These are phyloP conservation scores for Daedalea quercina DNA, from an alignment of 768 basidiomycete genomes.

Conservation along the genomic window DNA sequence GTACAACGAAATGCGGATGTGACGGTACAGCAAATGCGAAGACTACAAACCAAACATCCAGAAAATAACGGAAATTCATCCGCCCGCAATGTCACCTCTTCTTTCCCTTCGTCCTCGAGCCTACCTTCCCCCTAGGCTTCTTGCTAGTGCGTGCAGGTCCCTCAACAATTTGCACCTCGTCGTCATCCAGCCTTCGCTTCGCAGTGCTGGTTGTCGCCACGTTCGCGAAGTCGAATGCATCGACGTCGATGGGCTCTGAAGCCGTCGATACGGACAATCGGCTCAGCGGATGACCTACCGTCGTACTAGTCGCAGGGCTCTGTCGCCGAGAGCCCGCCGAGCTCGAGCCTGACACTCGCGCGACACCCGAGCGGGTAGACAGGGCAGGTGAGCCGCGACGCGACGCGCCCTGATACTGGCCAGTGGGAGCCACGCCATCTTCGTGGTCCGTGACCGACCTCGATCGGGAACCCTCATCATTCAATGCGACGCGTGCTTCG, in stretches of 20 bases:
- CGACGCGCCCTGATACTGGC: slow-evolving; percentile 18
- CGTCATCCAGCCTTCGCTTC: slow-evolving; percentile 47
- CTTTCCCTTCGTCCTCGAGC: slow-evolving; percentile 19
- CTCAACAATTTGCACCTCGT: slow-evolving; percentile 24
- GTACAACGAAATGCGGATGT: background rate
- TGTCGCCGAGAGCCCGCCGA: slow-evolving; percentile 28
- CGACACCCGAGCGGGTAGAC: slow-evolving; percentile 35
- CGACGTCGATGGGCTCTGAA: slow-evolving; percentile 34
- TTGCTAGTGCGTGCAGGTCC: slow-evolving; percentile 17
- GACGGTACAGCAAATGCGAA: background rate
- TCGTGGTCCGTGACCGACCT: slow-evolving; percentile 18
- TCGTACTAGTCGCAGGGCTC: slow-evolving; percentile 38
- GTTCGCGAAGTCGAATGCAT: slow-evolving; percentile 35
- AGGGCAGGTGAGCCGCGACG: slow-evolving; percentile 42
- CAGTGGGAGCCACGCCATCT: slow-evolving; percentile 25
- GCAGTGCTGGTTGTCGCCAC: slow-evolving; percentile 13
- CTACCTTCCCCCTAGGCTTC: slow-evolving; percentile 17
- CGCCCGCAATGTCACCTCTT: slow-evolving; percentile 11
- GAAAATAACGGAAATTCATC: background rate
- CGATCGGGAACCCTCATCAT: slow-evolving; percentile 21
- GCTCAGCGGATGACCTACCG: slow-evolving; percentile 23
- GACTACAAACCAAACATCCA: background rate
- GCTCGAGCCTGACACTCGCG: slow-evolving; percentile 11
- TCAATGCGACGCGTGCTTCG: slow-evolving; percentile 51
- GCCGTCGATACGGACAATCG: slow-evolving; percentile 18